Base-by-base conservation (phyloP, 495 filamentous ascomycete species). In the Talaromyces ruber region DNA sequence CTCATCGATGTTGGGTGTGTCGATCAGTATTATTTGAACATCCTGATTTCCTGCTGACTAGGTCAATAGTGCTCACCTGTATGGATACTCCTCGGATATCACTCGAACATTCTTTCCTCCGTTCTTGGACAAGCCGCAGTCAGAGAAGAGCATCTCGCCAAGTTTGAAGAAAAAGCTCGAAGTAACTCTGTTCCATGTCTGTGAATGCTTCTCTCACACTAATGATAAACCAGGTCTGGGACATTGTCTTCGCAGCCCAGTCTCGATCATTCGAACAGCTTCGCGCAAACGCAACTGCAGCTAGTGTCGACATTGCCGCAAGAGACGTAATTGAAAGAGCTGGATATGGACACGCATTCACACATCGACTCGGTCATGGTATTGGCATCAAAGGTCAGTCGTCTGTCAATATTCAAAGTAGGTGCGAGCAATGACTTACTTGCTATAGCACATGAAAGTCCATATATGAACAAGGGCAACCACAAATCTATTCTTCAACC, bases 1-100 rank as follows among this genome's bases (percentile, higher is more conserved):
- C 67, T 84, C 16, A 84, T 84, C 45, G 81, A 85, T 62, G 82
- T 85, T 30, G 81, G 82, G 77, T 79, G 16, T 28, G 52, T 54
- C 29, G 24, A 72, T 66, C 43, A 22, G 26, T 51, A 11, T 39
- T 6, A 29, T 28, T 28, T 11, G 6, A 43, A 32, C 9, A 2
- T 32, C 7, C 32, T 25, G 24, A 22, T 18, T 29, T 1, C 5
- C 11, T 43, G 28, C 63, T 72, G 62, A 68, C 67, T 58, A 39
- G 11, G 11, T 18, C n/a, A 28, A 25, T 51, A 78, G 78, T 1
- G 79, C 81, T 2, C 82, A 83, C 69, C 73, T 80, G n/a, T 71
- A 78, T 52, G 81, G 81, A 24, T 85, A 84, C 65, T 82, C 77
- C 21, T 84, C 81, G 14, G 81, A 85, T 63, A 82, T 85, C 11